Evolutionary conservation across 331 rosid species (phyloP).

Genomic region (Rosa hybrid): DNA sequence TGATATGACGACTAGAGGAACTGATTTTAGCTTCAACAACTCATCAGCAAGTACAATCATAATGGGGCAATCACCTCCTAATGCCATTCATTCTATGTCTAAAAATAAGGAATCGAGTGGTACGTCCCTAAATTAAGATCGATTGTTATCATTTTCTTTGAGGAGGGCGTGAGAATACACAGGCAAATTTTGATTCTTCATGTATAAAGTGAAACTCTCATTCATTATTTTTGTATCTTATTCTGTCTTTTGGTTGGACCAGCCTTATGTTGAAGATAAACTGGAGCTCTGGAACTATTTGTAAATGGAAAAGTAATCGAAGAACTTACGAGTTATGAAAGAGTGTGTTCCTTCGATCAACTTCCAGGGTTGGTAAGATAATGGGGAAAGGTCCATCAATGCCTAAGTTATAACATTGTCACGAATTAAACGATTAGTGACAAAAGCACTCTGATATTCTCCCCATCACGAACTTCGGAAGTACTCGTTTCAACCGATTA

Average conservation of each 20-base stretch:
- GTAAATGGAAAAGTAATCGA: background rate
- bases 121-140: background rate
- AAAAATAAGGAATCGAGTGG: background rate
- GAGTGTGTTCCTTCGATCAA: background rate
- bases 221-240: background rate
- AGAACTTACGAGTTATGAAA: background rate
- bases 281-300: background rate
- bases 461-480: background rate
- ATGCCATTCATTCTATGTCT: conserved; percentile 37
- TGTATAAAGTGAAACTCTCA: background rate
- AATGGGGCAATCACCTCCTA: conserved; percentile 25
- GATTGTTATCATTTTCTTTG: background rate
- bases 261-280: background rate
- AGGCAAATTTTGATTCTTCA: background rate
- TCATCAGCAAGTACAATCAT: conserved; percentile 40
- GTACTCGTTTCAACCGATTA: background rate
- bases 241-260: background rate
- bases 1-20: conserved; percentile 20
- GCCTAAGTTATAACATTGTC: no score
- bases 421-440: background rate
- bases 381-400: no score
- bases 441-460: background rate
- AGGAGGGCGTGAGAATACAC: background rate
- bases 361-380: no score
- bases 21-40: conserved; percentile 22